Percentiles rank a stretch among this genome's conserved stretches.
Evolutionary conservation across 139 green algal genomes (phyloP).

Genomic region (Chlamydomonas incerta): DNA sequence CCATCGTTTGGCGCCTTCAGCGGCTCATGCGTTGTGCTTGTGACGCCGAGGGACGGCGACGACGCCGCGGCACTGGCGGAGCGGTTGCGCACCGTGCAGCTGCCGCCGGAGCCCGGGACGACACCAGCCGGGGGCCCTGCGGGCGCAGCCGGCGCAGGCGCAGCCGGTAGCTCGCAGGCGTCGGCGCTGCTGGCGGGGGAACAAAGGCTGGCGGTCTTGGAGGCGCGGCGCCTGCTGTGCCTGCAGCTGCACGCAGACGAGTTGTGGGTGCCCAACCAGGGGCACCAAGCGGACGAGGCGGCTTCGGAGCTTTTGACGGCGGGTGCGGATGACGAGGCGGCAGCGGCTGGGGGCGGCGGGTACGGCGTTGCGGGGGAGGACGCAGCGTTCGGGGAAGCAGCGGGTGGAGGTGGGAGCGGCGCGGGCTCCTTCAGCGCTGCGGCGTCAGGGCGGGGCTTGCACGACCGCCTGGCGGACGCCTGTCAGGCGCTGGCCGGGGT

Average conservation of each 20-base stretch:
- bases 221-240: neutral
- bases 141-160: neutral
- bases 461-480: neutral
- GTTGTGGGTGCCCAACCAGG: neutral
- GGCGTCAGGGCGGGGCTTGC: neutral
- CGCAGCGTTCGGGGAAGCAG: no score
- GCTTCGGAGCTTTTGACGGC: no score
- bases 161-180: neutral
- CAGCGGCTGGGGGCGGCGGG: no score
- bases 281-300: neutral
- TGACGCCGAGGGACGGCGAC: neutral
- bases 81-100: neutral
- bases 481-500: neutral
- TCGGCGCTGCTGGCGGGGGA: neutral
- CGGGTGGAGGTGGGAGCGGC: no score
- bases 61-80: neutral
- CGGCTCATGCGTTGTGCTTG: slow-evolving; percentile 4
- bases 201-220: neutral
- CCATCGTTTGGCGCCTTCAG: neutral
- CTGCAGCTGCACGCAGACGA: neutral
- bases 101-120: neutral
- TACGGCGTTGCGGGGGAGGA: neutral
- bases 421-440: no score
- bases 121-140: neutral
- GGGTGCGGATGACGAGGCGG: no score